phyloP scores from a whole-genome alignment of 1,139 yeast species.

The Geotrichum citri-aurantii region DNA sequence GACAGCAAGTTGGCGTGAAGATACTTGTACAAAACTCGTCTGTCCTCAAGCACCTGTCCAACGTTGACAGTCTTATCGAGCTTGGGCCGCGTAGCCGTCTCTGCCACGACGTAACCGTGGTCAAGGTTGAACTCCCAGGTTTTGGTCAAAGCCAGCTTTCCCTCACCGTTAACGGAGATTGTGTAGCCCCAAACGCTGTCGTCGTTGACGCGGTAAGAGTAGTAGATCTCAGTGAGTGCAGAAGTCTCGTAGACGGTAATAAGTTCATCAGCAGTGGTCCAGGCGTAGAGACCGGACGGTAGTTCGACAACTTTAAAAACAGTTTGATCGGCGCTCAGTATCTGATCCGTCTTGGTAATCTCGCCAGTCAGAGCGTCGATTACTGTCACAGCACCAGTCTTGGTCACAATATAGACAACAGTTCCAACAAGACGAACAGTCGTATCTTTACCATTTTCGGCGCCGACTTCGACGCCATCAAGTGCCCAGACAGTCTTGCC shows the following conservation, averaged over 20 bases:
- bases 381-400: conserved; percentile 20
- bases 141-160: conserved; percentile 1
- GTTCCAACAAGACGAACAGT: conserved; percentile 20
- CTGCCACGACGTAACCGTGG: conserved; percentile 37
- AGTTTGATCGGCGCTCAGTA: conserved; percentile 14
- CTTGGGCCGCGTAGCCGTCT: conserved; percentile 40
- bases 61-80: conserved; percentile 52
- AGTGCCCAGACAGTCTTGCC: conserved; percentile 43
- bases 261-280: conserved; percentile 21
- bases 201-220: conserved; percentile 17
- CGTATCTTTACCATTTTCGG: conserved; percentile 20
- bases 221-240: conserved; percentile 21
- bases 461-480: conserved; percentile 23
- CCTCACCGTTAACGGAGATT: conserved; percentile 19
- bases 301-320: conserved; percentile 9
- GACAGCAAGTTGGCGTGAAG: conserved; percentile 65
- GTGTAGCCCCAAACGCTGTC: conserved; percentile 23
- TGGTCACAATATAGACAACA: conserved; percentile 24
- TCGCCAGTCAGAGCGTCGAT: conserved; percentile 27
- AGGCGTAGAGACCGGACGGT: conserved; percentile 15
- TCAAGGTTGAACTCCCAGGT: conserved; percentile 29
- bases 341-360: conserved; percentile 1
- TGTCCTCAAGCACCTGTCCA: conserved; percentile 65
- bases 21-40: conserved; percentile 78
- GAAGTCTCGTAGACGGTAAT: conserved; percentile 4